A percentile compares a stretch with the other conserved stretches of the same genome.
These are phyloP conservation scores for Penicillium mononematosum DNA, from an alignment of 495 filamentous ascomycete genomes.

Conservation along the genomic window DNA sequence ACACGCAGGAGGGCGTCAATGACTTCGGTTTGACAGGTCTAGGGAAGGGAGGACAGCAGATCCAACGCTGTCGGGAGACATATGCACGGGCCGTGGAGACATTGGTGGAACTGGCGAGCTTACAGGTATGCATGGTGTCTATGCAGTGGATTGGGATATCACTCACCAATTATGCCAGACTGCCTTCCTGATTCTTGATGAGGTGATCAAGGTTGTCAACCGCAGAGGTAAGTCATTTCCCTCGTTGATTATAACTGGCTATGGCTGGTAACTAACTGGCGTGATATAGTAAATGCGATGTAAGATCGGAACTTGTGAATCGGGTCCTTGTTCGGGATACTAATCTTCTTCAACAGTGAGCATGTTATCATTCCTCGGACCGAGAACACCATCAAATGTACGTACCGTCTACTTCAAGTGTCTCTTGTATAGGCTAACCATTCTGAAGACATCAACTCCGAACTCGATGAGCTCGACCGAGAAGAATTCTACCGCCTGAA, in stretches of 20 bases:
- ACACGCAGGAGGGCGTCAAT: constrained; percentile 77
- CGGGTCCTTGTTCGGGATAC: not conserved
- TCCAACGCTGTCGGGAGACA: constrained; percentile 90
- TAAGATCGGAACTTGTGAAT: constrained; percentile 43
- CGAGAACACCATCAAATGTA: constrained; percentile 97
- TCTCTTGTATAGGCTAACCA: constrained; percentile 18
- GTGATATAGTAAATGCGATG: constrained; percentile 81
- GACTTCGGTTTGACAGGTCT: constrained; percentile 96
- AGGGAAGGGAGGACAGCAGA: constrained; percentile 96
- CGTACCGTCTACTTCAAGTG: constrained; percentile 23
- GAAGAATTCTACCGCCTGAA: constrained; percentile 98
- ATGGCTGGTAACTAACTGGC: constrained; percentile 25
- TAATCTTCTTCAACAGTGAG: constrained; percentile 48
- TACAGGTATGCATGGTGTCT: constrained; percentile 57
- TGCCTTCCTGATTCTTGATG: constrained; percentile 95
- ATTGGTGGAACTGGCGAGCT: constrained; percentile 90
- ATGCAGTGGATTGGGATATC: not conserved
- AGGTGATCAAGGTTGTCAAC: constrained; percentile 99
- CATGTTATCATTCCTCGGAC: constrained; percentile 98
- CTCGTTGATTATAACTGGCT: not conserved
- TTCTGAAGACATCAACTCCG: constrained; percentile 85
- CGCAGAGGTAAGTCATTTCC: constrained; percentile 68
- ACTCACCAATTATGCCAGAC: constrained; percentile 53
- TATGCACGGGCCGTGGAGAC: constrained; percentile 98
- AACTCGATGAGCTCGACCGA: constrained; percentile 95